Conservation (phyloP, 345 rosid species). For the Bruguiera sexangula region DNA sequence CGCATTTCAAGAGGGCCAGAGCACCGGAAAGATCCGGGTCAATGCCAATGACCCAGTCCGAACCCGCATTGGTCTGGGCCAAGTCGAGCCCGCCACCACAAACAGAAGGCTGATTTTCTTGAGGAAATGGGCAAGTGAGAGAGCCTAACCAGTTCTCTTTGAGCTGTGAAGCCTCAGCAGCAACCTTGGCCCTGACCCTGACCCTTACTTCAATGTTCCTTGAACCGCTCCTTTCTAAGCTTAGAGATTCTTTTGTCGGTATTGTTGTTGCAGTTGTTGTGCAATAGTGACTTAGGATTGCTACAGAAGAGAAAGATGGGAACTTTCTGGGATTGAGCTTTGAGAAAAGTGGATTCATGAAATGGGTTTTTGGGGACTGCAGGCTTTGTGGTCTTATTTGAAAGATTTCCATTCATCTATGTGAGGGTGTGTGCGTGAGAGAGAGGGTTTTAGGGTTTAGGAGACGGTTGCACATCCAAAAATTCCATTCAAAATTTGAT, state of each 20-base stretch:
- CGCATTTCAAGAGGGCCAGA: slow-evolving; percentile 56
- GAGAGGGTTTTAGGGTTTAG: too few species aligned
- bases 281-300: slow-evolving; percentile 16
- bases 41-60: slow-evolving; percentile 63
- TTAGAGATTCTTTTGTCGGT: not conserved
- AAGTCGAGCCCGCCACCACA: slow-evolving; percentile 8
- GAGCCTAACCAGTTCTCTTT: slow-evolving; percentile 66
- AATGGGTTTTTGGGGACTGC: slow-evolving; percentile 7
- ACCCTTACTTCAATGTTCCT: not conserved
- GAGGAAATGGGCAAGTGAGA: slow-evolving; percentile 40
- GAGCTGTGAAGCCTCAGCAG: slow-evolving; percentile 19
- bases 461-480: too few species aligned
- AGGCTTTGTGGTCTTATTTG: slow-evolving; percentile 5
- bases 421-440: too few species aligned
- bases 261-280: slow-evolving; percentile 2
- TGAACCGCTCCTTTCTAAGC: not conserved
- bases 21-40: slow-evolving; percentile 91
- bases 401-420: slow-evolving; percentile 14
- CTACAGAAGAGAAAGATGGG: not conserved
- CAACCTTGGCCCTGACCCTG: slow-evolving; percentile 9
- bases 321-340: slow-evolving; percentile 5
- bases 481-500: too few species aligned
- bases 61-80: slow-evolving; percentile 22
- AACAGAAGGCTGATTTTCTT: not conserved
- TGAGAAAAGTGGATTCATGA: slow-evolving; percentile 18